Base-by-base conservation (phyloP, 805 yeast genomes). In the Barnettozyma wickerhamii region DNA sequence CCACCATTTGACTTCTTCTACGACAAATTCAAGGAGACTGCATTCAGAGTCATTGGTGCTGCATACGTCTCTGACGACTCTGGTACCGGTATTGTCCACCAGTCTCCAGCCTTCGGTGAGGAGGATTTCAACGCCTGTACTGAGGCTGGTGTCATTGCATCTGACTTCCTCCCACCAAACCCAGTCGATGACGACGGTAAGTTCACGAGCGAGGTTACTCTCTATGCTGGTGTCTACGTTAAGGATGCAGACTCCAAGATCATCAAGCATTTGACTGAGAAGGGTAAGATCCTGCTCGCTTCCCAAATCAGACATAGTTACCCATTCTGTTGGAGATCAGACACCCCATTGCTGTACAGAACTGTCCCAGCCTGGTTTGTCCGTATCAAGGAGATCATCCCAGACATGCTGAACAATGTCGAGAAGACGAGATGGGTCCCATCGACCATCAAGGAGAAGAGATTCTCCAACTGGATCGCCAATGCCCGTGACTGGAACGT, bases 281-380 rank as follows among this genome's bases (percentile, higher is more conserved):
- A 71, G 30, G 98, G 95, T 38, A 76, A 82, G 51, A 52, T 93
- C 28, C 71, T 93, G 50, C 75, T 79, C 32, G 83, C 81, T 43
- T 71, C 87, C 32, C 98, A 93, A 72, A 74, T 90, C 52, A 81
- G 81, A 69, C 99, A 93, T 75, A 84, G 95, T 65, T 93, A 93
- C 67, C 99, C 99, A 57, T 93, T 93, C 84, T 93, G 99, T 72
- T 93, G 99, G 99, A 84, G 99, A 77, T 91, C 98, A 4, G 99
- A 93, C 62, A 93, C 99, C 23, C 99, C 99, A 40, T 79, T 93
- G 62, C 66, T 93, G 52, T 93, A 93, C 73, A 81, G 95, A 71
- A 82, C 96, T 29, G 97, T 93, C 51, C 99, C 99, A 38, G 91
- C 98, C 26, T 93, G 99, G 99, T 93, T 93, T 58, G 93, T 93